Conservation (phyloP, 495 filamentous ascomycete genomes). For the Chlorociboria aeruginascens region DNA sequence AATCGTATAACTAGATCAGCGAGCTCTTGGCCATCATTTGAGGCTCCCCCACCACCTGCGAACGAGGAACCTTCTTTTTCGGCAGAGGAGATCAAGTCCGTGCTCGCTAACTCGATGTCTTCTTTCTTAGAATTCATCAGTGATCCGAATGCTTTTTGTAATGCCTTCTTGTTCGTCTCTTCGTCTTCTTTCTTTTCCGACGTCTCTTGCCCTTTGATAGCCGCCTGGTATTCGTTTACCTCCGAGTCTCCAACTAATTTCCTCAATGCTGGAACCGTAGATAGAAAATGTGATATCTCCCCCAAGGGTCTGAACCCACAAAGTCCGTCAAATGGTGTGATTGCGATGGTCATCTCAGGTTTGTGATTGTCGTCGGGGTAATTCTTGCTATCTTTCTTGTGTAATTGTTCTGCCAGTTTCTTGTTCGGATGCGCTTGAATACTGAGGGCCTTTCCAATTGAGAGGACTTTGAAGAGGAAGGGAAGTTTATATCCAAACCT, state of each 20-base stretch:
- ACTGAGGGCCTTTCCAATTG: slow-evolving; percentile 65
- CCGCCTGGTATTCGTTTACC: slow-evolving; percentile 54
- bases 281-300: slow-evolving; percentile 69
- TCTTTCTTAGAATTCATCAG: slow-evolving; percentile 68
- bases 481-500: slow-evolving; percentile 56
- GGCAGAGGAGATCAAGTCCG: slow-evolving; percentile 60
- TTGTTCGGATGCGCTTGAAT: slow-evolving; percentile 75
- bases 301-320: slow-evolving; percentile 58
- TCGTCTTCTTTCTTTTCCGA: slow-evolving; percentile 44
- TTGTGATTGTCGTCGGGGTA: slow-evolving; percentile 72
- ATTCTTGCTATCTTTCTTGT: slow-evolving; percentile 47
- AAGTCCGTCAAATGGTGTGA: slow-evolving; percentile 71
- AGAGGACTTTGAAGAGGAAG: slow-evolving; percentile 66
- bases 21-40: slow-evolving; percentile 53
- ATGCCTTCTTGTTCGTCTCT: slow-evolving; percentile 62
- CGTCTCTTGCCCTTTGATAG: slow-evolving; percentile 52
- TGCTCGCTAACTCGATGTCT: slow-evolving; percentile 48
- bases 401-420: slow-evolving; percentile 47
- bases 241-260: slow-evolving; percentile 61
- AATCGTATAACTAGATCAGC: slow-evolving; percentile 64
- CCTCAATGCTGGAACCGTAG: slow-evolving; percentile 58
- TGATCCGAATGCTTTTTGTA: slow-evolving; percentile 59
- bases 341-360: slow-evolving; percentile 68
- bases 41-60: slow-evolving; percentile 47
- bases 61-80: slow-evolving; percentile 47